A percentile compares a stretch with the other conserved stretches of the same genome.
phyloP scores from a whole-genome alignment of 2,329 filamentous ascomycete species.

The Bimuria novae-zelandiae region DNA sequence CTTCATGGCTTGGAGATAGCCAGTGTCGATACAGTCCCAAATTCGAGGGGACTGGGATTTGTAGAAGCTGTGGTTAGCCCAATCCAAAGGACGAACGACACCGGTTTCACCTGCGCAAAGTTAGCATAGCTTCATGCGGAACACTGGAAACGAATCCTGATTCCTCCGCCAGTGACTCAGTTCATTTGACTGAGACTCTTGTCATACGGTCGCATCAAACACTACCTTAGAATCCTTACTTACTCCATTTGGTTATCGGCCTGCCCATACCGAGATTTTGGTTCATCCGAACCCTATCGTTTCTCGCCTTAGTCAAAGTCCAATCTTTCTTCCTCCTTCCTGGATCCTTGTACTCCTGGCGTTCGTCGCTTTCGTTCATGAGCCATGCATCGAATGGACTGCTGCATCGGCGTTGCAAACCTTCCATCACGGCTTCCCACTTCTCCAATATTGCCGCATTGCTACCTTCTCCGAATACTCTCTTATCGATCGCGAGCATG shows the following conservation, averaged over 20 bases:
- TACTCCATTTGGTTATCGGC: conserved; percentile 64
- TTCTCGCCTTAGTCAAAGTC: conserved; percentile 62
- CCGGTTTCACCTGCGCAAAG: background rate
- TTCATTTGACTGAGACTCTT: no score
- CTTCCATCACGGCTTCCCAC: conserved; percentile 54
- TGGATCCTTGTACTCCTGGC: conserved; percentile 45
- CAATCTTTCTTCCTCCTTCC: conserved; percentile 52
- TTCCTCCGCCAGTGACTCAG: no score
- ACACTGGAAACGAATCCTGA: background rate
- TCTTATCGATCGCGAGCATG: conserved; percentile 50
- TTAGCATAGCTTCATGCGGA: background rate
- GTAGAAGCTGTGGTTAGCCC: conserved; percentile 58
- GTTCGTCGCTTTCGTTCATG: conserved; percentile 57
- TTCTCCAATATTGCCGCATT: conserved; percentile 17
- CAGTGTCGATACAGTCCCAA: conserved; percentile 69
- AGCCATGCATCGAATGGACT: conserved; percentile 67
- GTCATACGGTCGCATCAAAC: no score
- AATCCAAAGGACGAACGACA: conserved; percentile 53
- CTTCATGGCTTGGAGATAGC: conserved; percentile 56
- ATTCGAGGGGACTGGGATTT: conserved; percentile 61
- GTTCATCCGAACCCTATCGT: conserved; percentile 59
- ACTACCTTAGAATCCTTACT: conserved; percentile 54
- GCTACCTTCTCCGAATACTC: conserved; percentile 21
- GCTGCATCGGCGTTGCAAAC: conserved; percentile 62
- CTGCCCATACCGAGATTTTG: conserved; percentile 58